These are phyloP conservation scores for Acanthamoeba lenticulata DNA, from an alignment of 208 protist genomes.

Conservation along the genomic window DNA sequence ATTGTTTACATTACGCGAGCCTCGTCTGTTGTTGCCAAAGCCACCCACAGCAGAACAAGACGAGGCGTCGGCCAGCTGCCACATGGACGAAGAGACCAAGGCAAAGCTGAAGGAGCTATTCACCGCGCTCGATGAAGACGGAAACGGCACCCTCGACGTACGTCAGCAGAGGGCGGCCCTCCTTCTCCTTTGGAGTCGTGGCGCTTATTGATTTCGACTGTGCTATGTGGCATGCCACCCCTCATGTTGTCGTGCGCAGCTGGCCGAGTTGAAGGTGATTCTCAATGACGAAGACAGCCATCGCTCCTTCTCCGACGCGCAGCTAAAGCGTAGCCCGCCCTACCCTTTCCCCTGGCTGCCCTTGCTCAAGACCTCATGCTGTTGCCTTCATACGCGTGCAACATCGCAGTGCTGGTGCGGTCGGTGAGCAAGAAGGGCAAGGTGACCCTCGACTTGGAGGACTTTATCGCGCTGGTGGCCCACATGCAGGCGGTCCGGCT, in stretches of 20 bases:
- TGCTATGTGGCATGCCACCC: too few relatives aligned
- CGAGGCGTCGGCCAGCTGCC: too few relatives aligned
- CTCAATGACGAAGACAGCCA: background rate
- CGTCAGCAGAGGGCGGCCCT: too few relatives aligned
- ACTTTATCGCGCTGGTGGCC: background rate
- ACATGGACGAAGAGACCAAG: background rate
- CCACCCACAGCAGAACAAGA: too few relatives aligned
- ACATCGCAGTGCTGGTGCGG: background rate
- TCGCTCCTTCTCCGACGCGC: background rate
- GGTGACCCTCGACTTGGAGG: background rate
- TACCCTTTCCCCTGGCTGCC: too few relatives aligned
- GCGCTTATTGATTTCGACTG: background rate
- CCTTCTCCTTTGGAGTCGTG: background rate
- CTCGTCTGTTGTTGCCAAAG: too few relatives aligned
- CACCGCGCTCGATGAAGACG: background rate
- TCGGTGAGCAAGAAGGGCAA: conserved; percentile 3
- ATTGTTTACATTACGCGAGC: too few relatives aligned
- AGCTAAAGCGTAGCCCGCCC: too few relatives aligned
- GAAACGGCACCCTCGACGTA: background rate
- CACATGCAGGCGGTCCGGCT: background rate
- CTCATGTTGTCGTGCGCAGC: background rate
- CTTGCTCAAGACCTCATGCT: too few relatives aligned
- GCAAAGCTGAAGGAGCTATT: conserved; percentile 3
- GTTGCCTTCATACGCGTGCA: too few relatives aligned
- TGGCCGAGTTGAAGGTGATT: background rate